phyloP scores from a whole-genome alignment of 2,329 filamentous ascomycete genomes.

The Neofusicoccum cordaticola region DNA sequence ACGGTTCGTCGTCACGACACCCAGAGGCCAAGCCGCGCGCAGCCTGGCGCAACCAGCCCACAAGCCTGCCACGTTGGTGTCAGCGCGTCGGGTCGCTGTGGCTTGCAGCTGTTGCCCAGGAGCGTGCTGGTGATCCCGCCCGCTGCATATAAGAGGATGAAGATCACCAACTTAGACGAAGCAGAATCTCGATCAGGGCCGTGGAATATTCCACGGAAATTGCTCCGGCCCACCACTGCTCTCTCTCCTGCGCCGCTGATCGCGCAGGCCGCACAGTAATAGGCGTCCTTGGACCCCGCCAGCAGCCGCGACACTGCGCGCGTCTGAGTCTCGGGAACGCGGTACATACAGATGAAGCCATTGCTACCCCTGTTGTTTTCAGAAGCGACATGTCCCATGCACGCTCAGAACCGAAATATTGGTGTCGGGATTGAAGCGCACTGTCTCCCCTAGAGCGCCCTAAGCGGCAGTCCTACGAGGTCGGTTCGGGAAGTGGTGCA shows the following conservation, averaged over 20 bases:
- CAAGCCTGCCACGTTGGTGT: not conserved
- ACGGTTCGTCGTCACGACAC: not conserved
- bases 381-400: slow-evolving; percentile 9
- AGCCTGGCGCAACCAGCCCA: no score
- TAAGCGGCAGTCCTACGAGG: not conserved
- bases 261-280: not conserved
- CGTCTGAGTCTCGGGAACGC: not conserved
- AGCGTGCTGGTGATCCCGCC: not conserved
- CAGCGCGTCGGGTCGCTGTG: not conserved
- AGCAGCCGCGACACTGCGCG: not conserved
- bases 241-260: not conserved
- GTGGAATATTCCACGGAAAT: slow-evolving; percentile 8
- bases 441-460: not conserved
- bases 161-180: not conserved
- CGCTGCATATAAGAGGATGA: not conserved
- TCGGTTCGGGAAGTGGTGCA: no score
- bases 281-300: not conserved
- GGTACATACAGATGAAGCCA: not conserved
- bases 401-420: not conserved
- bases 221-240: not conserved
- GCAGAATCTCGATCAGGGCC: not conserved
- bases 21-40: not conserved
- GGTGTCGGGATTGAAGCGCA: not conserved
- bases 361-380: slow-evolving; percentile 1
- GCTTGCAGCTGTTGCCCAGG: not conserved